phyloP scores from a whole-genome alignment of 2,329 filamentous ascomycete species.

The Exophiala sp. region DNA sequence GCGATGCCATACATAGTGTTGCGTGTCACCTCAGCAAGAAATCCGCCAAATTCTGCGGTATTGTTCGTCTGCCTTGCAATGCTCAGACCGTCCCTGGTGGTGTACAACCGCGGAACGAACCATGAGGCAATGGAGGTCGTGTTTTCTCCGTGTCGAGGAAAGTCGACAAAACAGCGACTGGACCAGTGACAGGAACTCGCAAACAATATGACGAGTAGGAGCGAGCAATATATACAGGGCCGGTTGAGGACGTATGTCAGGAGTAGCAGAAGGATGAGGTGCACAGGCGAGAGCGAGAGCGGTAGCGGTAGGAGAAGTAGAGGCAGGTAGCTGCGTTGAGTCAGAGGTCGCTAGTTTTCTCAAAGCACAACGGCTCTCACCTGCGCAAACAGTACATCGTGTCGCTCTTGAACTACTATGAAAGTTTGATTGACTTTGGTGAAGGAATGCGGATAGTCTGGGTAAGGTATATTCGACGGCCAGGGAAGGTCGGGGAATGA shows the following conservation, averaged over 20 bases:
- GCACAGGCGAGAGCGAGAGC: conserved; percentile 62
- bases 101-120: conserved; percentile 71
- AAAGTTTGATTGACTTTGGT: too few relatives aligned
- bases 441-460: neutral
- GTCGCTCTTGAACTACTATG: neutral
- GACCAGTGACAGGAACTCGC: conserved; percentile 86
- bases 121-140: conserved; percentile 43
- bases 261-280: conserved; percentile 82
- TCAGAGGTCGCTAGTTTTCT: neutral
- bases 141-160: conserved; percentile 48
- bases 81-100: conserved; percentile 13
- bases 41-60: conserved; percentile 34
- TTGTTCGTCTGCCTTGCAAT: conserved; percentile 24
- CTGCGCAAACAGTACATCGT: conserved; percentile 63
- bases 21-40: conserved; percentile 51
- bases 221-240: conserved; percentile 95
- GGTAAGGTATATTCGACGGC: neutral
- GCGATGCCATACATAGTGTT: conserved; percentile 64
- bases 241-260: conserved; percentile 95
- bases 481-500: neutral
- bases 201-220: conserved; percentile 91
- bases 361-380: conserved; percentile 35
- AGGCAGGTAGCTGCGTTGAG: conserved; percentile 63
- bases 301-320: conserved; percentile 85
- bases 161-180: conserved; percentile 87